Base-by-base conservation (phyloP, 2,329 filamentous ascomycete genomes). In the Ilyonectria robusta region DNA sequence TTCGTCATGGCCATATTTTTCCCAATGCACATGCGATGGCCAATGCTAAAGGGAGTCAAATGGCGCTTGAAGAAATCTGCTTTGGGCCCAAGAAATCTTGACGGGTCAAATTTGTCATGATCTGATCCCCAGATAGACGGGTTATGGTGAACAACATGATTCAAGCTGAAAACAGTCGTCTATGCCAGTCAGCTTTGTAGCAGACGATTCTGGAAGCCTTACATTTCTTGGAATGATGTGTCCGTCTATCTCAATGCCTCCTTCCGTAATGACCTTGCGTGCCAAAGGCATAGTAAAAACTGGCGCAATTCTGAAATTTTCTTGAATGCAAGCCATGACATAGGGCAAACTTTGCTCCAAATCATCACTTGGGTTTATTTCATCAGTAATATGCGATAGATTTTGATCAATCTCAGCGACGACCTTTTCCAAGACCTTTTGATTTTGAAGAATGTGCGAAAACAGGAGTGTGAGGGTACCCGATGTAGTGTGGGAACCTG, bases 1-100 rank as follows among this genome's bases (percentile, higher is more conserved):
- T 65, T 65, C 1, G 62, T 65, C 62, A 65, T 65, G 4, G 62
- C 62, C 62, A 59, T 65, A 35, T 65, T 65, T 11, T 44, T 29
- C 6, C 62, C 62, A 26, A 65, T 65, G 40, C 62, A 65, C 62
- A 65, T 65, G 5, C 62, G 37, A 19, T 65, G 62, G 2, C 62
- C 62, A 5, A 65, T 48, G 17, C 62, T 65, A 21, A 65, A 65
- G 4, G 40, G 62, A 4, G 17, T 59, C 55, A 65, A 9, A 7
- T 59, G 8, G 6, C 44, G 62, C 23, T 65, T 65, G 19, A 65
- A 23, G 6, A 47, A 7, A 6, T 53, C 55, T 4, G 47, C 55
- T 21, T 65, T 23, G 8, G 55, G 37, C 4, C 62, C 55, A 40
- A 55, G 23, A 15, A 65, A 65, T 19, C 62, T 26, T 9, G 55